Base-by-base conservation (phyloP, 2,329 filamentous ascomycete species). In the Penicillium sp. region DNA sequence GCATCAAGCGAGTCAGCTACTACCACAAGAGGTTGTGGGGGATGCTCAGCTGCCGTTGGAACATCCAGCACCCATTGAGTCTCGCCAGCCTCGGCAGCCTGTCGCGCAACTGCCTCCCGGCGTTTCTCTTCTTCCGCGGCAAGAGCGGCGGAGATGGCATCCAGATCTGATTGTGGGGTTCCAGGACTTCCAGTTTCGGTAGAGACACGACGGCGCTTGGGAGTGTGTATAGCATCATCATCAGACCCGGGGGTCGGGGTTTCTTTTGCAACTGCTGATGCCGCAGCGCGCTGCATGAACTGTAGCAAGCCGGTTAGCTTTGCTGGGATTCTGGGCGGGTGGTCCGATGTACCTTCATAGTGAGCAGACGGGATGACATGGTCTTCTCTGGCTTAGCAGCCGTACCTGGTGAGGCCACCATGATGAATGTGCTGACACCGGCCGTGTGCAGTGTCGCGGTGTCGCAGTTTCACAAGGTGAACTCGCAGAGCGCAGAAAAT, bases 221-320 rank as follows among this genome's bases (percentile, higher is more conserved):
- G 53, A 2, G 55, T 57, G 1, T 59, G 61, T 1, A n/a, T n/a
- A n/a, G 54, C 43, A 14, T 53, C 41, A 11, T 77, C 68, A 41
- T 80, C 75, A 65, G 33, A 74, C 67, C 7, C 81, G 8, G 50
- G 34, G 69, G 43, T 56, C 55, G 43, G 74, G 13, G 71, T 62
- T 46, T 64, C 35, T 66, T 59, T 44, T 58, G 68, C 21, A 47
- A 67, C 61, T 4, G 69, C 71, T 16, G 83, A 78, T 34, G 83
- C 81, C 34, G 82, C 84, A 48, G 86, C 86, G 57, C 90, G 80
- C 73, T 94, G 90, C 90, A 96, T 96, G 63, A 96, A 96, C 73
- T 81, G 55, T 21, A 35, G 17, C 15, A 16, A 31, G 15, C 21
- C 30, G 16, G 40, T 56, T 35, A 48, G 37, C 20, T 26, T 14